Base-by-base conservation (phyloP, 257 asterid species). In the Verbena officinalis region DNA sequence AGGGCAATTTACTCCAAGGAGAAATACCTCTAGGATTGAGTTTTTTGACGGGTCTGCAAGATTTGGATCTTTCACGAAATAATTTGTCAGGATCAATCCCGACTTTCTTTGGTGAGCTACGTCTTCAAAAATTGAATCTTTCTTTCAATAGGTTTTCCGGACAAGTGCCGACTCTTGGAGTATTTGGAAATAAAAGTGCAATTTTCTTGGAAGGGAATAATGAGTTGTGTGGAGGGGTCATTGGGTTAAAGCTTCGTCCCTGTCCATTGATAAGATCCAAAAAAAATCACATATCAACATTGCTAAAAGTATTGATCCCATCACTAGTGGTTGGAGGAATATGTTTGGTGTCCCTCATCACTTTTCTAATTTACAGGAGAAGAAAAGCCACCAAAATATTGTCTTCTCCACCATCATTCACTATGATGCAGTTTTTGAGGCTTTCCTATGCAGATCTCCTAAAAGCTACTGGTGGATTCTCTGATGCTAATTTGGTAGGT, bases 41-140 rank as follows among this genome's bases (percentile, higher is more conserved):
- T 46, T 49, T 65, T 40, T 55, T 76, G 55, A 59, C 9, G 45
- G 68, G 78, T 5, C 10, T 77, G 0, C 57, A 45, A 30, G 31
- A 52, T 0, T 15, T 71, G 12, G 77, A 76, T 68, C 65, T 76
- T 23, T 76, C 77, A n/a, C 30, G 59, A 27, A 76, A 76, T 39
- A 55, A 58, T 6, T 58, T 72, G 10, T 52, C 74, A 6, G 75
- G 72, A 1, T 48, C 39, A 58, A 74, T 78, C 45, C 80, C 77
- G 13, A 9, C 22, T 16, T 55, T 53, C 39, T 3, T 74, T 0
- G 40, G 31, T 14, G 10, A 34, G 9, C 42, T 51, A 1, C 56
- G 15, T 1, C 48, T 62, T 17, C 19, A 2, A 9, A 59, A 13
- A 4, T 14, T 78, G 43, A 65, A 78, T 23, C 49, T 78, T 5